phyloP scores from a whole-genome alignment of 1,139 yeast genomes.

The Ogataea hybrid region DNA sequence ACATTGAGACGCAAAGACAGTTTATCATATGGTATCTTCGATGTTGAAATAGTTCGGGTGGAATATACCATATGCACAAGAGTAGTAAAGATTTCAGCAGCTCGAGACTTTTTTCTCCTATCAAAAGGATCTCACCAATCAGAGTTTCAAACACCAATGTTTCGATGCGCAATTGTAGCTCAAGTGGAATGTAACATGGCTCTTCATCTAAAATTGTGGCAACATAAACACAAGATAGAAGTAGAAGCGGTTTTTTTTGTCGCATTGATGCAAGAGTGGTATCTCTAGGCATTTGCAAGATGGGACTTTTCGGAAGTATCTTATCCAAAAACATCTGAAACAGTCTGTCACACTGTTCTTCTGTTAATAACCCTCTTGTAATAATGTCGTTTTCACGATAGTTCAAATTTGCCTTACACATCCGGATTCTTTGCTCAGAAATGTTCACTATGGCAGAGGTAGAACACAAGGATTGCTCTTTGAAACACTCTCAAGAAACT shows the following conservation, averaged over 20 bases:
- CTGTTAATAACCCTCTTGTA: conserved; percentile 43
- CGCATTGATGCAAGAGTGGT: conserved; percentile 48
- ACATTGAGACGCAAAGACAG: conserved; percentile 62
- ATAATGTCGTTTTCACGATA: conserved; percentile 42
- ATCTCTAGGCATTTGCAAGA: conserved; percentile 48
- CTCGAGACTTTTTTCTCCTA: conserved; percentile 73
- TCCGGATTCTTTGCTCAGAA: conserved; percentile 41
- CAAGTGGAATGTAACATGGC: conserved; percentile 34
- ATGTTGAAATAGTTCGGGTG: conserved; percentile 78
- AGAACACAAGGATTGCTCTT: conserved; percentile 38
- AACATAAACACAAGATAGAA: conserved; percentile 64
- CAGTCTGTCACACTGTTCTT: conserved; percentile 49
- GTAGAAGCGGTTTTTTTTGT: conserved; percentile 53
- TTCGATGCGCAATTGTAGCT: conserved; percentile 48
- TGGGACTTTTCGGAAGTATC: conserved; percentile 48
- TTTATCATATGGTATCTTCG: conserved; percentile 73
- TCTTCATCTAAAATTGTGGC: conserved; percentile 44
- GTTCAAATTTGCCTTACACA: conserved; percentile 31
- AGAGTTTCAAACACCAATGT: conserved; percentile 57
- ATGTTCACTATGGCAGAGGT: conserved; percentile 35
- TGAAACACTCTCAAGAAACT: conserved; percentile 31
- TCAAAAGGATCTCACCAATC: conserved; percentile 60
- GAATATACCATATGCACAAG: conserved; percentile 75
- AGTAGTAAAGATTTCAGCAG: conserved; percentile 60
- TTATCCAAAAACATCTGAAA: conserved; percentile 41